Evolutionary conservation across 2,329 filamentous ascomycete genomes (phyloP), one percentile per base, ranked within the genome.

Genomic region (Pseudocercospora vitis): DNA sequence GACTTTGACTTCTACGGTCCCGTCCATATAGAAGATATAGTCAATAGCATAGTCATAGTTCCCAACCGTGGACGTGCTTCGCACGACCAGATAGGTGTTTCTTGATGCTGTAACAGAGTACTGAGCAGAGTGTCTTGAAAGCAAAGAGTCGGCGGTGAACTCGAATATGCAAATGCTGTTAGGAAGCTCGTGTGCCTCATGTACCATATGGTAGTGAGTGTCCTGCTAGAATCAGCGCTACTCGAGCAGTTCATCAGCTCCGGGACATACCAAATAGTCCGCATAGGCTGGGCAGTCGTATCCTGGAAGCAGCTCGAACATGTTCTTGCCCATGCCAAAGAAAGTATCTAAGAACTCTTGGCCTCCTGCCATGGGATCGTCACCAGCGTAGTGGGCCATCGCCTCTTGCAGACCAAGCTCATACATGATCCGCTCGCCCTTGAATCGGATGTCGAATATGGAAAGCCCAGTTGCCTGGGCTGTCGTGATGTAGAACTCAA

Each of bases 151-250:
- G 0, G 76, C 67, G 12, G 76, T 76, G 48, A 71, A 74, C 63
- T 83, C 81, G 55, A 83, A 83, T 23, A 83, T 53, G 60, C 82
- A 85, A 35, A 85, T 75, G 53, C 74, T 76, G 63, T 79, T 74
- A 1, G 63, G 65, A 16, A 57, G 57, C 1, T 70, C 67, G 49
- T 81, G 76, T 0, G 71, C 75, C 50, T 76, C 72, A 1, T 69
- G 74, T 28, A 74, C 71, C 3, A 68, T 68, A 2, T 72, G 71
- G 51, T 76, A 78, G 2, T 72, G 71, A 1, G 70, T 69, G 62
- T 81, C 77, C 37, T 42, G 37, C 9, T 12, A 26, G 1, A 2
- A 8, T 42, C 19, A 42, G 37, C 19, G 2, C 8, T 4, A 7
- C 2, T 26, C 9, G 8, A 3, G n/a, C 3, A 2, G 24, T 23